Percentiles rank a stretch among this genome's conserved stretches.
Evolutionary conservation across 305 asterid species (phyloP).

Genomic region (Rubia peregrina): DNA sequence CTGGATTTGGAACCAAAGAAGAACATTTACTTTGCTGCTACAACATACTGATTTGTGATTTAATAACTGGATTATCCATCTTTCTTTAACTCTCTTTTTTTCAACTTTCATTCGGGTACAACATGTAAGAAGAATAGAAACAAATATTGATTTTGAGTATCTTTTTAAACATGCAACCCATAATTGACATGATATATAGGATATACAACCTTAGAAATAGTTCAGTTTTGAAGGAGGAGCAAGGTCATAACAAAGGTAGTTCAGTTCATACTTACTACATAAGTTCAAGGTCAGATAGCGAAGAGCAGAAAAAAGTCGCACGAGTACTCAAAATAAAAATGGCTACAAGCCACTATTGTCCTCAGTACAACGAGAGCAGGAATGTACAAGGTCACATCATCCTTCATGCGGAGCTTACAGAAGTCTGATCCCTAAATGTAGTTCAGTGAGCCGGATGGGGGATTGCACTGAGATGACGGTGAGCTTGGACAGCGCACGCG

Average conservation of each 20-base stretch:
- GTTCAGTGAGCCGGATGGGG: conserved; percentile 64
- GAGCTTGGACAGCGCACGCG: conserved; percentile 63
- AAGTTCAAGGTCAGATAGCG: not conserved
- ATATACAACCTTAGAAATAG: not conserved
- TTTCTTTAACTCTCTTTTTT: not conserved
- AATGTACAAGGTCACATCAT: conserved; percentile 5
- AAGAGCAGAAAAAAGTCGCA: not conserved
- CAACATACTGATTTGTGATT: not conserved
- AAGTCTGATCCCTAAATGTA: conserved; percentile 2
- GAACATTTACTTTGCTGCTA: not conserved
- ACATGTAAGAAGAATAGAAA: not conserved
- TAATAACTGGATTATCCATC: not conserved
- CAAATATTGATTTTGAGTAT: not conserved
- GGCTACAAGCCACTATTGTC: conserved; percentile 8
- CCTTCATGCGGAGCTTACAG: conserved; percentile 6
- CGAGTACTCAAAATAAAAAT: not conserved
- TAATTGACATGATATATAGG: not conserved
- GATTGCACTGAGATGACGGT: conserved; percentile 37
- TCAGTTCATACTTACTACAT: not conserved
- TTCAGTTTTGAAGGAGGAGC: not conserved
- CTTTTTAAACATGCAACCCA: not conserved
- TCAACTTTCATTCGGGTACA: not conserved
- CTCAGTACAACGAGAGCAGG: not conserved
- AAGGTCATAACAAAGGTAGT: not conserved
- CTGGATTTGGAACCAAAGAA: not conserved